Conservation (phyloP, 176 grass and related monocot genomes). For the Eremochloa ophiuroides region DNA sequence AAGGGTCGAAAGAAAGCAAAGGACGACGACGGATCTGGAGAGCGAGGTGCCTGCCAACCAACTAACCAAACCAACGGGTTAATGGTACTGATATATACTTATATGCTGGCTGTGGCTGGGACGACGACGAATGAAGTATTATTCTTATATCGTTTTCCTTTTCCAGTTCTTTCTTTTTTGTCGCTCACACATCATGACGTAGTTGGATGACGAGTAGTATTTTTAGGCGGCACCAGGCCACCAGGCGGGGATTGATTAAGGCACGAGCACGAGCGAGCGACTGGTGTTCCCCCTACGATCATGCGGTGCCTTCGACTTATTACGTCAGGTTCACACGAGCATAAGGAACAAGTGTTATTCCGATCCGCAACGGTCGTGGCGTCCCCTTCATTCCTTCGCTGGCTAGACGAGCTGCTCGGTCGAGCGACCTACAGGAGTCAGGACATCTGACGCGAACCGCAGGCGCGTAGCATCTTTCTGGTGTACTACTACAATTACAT, state of each 20-base stretch:
- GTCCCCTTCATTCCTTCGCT: too few relatives aligned
- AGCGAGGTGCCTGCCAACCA: slow-evolving; percentile 22
- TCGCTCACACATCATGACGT: neutral
- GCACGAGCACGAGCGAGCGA: neutral
- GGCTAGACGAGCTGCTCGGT: too few relatives aligned
- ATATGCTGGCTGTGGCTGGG: too few relatives aligned
- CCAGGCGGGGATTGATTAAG: neutral
- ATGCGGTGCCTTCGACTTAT: neutral
- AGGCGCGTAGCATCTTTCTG: too few relatives aligned
- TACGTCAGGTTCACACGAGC: slow-evolving; percentile 15
- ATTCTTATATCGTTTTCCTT: neutral
- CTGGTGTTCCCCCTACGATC: neutral
- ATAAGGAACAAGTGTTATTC: neutral
- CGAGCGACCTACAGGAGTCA: too few relatives aligned
- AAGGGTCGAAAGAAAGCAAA: neutral
- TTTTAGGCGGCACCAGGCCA: too few relatives aligned
- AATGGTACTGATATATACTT: too few relatives aligned
- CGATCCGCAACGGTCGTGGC: neutral
- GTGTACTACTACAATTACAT: too few relatives aligned
- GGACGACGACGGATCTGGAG: neutral
- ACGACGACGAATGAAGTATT: neutral
- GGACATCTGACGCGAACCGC: too few relatives aligned
- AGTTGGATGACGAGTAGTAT: neutral
- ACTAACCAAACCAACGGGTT: neutral
- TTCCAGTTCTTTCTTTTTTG: neutral